Base-by-base conservation (phyloP, 2,329 filamentous ascomycete species). In the Sclerotinia nivalis region DNA sequence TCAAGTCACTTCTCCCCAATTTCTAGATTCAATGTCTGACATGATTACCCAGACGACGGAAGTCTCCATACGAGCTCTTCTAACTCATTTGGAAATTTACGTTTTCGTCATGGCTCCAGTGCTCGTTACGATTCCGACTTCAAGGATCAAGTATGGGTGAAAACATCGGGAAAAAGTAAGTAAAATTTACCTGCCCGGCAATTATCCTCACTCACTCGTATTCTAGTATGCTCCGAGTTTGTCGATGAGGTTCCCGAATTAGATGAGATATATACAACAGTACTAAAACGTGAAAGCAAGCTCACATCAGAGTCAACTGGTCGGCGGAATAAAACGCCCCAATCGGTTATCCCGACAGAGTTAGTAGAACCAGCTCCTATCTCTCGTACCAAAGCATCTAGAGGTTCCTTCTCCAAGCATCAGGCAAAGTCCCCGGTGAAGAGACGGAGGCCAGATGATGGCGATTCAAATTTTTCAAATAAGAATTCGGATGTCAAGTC, bases 101-200 rank as follows among this genome's bases (percentile, higher is more conserved):
- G 70, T 25, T 80, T 80, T 69, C 72, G 77, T 13, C 78, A 79
- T 73, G 78, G 78, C 40, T 79, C 78, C 22, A 77, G 75, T 71
- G 77, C 77, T 25, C 75, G 72, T 70, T 79, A 78, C 71, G 75
- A 78, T 70, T 71, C 72, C 50, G 72, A 76, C 47, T 80, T 80
- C 40, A 74, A 75, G 47, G 74, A 77, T 72, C 79, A 80, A 69
- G 71, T 74, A 37, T 80, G 79, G 79, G 72, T 80, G 55, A 75
- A 72, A 43, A 71, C 71, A 25, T 70, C 75, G 40, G 76, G 74
- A 15, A 75, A 74, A 49, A 74, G 77, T 79, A 69, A 69, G 73
- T 70, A 13, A 12, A 49, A 43, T 37, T 47, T 34, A 20, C 28
- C n/a, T 31, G 15, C 28, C 18, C 15, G 20, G 5, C 49, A 60